A percentile compares a stretch with the other conserved stretches of the same genome.
Conservation (phyloP, 2,329 filamentous ascomycete species). For the Helotiales sp. region DNA sequence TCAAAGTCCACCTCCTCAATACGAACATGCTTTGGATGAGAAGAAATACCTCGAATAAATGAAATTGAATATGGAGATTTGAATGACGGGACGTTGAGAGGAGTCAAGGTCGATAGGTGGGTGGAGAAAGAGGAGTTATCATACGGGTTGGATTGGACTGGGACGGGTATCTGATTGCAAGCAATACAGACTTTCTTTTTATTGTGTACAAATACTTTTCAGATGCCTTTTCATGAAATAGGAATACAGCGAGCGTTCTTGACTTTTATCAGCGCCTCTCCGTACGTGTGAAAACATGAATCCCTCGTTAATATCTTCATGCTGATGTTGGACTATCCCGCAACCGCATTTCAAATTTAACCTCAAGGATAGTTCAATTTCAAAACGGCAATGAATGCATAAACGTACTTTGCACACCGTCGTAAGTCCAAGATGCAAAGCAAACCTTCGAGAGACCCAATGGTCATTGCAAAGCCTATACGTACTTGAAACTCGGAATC, state of each 20-base stretch:
- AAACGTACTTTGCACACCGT: too few species aligned
- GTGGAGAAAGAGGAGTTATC: not conserved
- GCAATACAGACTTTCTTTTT: conserved; percentile 15
- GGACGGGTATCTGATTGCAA: conserved; percentile 17
- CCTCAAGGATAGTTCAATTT: not conserved
- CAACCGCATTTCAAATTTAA: not conserved
- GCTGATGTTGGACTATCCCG: too few species aligned
- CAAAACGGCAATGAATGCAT: not conserved
- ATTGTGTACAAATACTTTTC: not conserved
- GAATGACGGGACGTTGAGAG: not conserved
- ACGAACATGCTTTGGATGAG: conserved; percentile 34
- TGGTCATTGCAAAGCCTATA: too few species aligned
- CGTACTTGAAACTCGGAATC: too few species aligned
- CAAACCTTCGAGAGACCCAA: too few species aligned
- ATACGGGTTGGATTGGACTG: not conserved
- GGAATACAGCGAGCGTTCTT: not conserved
- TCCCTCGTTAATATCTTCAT: too few species aligned
- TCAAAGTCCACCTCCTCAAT: conserved; percentile 41
- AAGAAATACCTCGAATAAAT: conserved; percentile 26
- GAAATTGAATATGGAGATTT: not conserved
- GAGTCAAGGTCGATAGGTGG: not conserved
- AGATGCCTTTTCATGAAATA: not conserved
- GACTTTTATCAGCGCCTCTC: too few species aligned
- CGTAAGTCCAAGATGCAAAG: too few species aligned
- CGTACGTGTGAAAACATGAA: too few species aligned